Evolutionary conservation across 441 rosid genomes (phyloP).

Genomic region (Capsella rubella): DNA sequence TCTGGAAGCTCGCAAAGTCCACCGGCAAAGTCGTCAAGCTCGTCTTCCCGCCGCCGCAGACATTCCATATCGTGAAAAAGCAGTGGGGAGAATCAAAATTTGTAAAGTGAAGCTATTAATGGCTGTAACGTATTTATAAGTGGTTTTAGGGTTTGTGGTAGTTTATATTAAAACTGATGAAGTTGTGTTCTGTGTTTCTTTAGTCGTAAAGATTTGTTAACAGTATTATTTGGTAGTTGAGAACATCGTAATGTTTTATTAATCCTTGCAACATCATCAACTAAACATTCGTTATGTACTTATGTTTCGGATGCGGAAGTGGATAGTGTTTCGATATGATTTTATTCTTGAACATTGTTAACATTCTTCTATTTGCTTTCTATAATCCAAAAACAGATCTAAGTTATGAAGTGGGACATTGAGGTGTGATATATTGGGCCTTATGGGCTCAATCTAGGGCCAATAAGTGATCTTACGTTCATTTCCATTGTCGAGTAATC

Average conservation of each 20-base stretch:
- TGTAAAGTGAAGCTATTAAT: constrained; percentile 39
- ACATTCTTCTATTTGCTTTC: too few species aligned
- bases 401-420: too few species aligned
- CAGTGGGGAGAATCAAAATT: background rate
- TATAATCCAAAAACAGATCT: too few species aligned
- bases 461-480: background rate
- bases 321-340: too few species aligned
- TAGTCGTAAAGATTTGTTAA: constrained; percentile 31
- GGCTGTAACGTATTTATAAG: constrained; percentile 16
- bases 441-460: background rate
- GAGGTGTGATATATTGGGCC: too few species aligned
- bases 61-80: constrained; percentile 72
- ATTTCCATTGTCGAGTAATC: background rate
- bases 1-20: constrained; percentile 97
- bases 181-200: constrained; percentile 3
- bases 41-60: constrained; percentile 76
- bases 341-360: too few species aligned
- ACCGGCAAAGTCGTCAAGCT: constrained; percentile 73
- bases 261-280: too few species aligned
- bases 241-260: too few species aligned
- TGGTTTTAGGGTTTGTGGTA: constrained; percentile 32
- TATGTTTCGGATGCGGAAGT: too few species aligned
- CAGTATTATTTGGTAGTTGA: background rate
- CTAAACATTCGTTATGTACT: too few species aligned
- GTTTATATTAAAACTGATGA: constrained; percentile 27